A percentile compares a stretch with the other conserved stretches of the same genome.
phyloP scores from a whole-genome alignment of 805 yeast species.

The Metschnikowia corniflorae region DNA sequence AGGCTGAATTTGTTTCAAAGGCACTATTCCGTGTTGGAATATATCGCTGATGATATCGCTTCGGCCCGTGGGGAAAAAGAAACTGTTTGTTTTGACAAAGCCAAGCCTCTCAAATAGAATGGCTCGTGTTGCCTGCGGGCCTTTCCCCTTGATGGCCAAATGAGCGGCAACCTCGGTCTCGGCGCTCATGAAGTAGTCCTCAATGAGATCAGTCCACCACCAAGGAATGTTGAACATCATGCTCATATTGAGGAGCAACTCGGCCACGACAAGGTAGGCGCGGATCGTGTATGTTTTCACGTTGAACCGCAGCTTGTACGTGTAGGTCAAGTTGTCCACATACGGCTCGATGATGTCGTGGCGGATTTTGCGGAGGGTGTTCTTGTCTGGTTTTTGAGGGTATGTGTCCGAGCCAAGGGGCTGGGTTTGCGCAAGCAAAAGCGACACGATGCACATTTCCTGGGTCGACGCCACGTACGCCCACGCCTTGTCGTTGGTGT shows the following conservation, averaged over 20 bases:
- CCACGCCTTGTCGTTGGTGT: slow-evolving; percentile 76
- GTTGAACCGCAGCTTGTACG: slow-evolving; percentile 69
- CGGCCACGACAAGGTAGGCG: slow-evolving; percentile 63
- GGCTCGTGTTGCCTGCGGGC: slow-evolving; percentile 46
- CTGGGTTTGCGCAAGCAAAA: slow-evolving; percentile 56
- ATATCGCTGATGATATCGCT: slow-evolving; percentile 10
- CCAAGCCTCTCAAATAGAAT: slow-evolving; percentile 41
- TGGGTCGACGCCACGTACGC: slow-evolving; percentile 76
- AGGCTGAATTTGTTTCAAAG: slow-evolving; percentile 18
- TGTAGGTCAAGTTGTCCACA: slow-evolving; percentile 69
- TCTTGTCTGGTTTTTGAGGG: slow-evolving; percentile 33
- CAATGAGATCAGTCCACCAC: slow-evolving; percentile 44
- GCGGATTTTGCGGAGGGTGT: slow-evolving; percentile 45
- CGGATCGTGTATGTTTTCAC: slow-evolving; percentile 69
- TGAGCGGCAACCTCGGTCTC: slow-evolving; percentile 44
- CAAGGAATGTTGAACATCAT: slow-evolving; percentile 37
- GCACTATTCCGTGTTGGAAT: slow-evolving; percentile 9
- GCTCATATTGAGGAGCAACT: slow-evolving; percentile 56
- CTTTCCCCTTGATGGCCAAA: slow-evolving; percentile 35
- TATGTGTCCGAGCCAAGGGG: slow-evolving; percentile 15
- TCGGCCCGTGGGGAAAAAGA: slow-evolving; percentile 13
- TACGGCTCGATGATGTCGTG: slow-evolving; percentile 55
- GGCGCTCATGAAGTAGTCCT: slow-evolving; percentile 44
- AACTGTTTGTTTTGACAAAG: slow-evolving; percentile 17
- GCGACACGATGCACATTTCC: slow-evolving; percentile 78